phyloP scores from a whole-genome alignment of 1,284 basidiomycete species.

The Trichosporon sp. region DNA sequence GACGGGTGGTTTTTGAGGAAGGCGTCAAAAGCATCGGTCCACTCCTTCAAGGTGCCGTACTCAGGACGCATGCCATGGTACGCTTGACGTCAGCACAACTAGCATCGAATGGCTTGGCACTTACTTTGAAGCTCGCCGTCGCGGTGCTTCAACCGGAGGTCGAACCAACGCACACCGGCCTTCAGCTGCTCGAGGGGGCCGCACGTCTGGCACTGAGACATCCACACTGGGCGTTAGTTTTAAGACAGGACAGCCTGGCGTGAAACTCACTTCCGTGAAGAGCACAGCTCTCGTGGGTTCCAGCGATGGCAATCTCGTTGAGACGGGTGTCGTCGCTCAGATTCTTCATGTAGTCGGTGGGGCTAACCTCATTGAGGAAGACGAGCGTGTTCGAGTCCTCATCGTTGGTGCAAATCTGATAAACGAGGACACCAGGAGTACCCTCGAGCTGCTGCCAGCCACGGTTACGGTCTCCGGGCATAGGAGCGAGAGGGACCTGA shows the following conservation, averaged over 20 bases:
- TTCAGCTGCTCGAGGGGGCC: conserved; percentile 37
- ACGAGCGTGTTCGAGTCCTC: conserved; percentile 14
- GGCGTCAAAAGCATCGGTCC: conserved; percentile 54
- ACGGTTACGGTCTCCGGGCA: conserved; percentile 8
- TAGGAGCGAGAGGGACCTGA: conserved; percentile 4
- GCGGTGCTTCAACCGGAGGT: conserved; percentile 68
- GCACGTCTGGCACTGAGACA: conserved; percentile 46
- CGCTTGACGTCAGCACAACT: conserved; percentile 40
- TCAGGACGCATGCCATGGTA: conserved; percentile 74
- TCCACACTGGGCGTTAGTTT: conserved; percentile 23
- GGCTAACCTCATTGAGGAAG: conserved; percentile 17
- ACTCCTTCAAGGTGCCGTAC: conserved; percentile 56
- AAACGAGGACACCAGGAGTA: conserved; percentile 2
- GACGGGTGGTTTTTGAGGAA: conserved; percentile 61
- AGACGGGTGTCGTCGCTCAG: conserved; percentile 62
- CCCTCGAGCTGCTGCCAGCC: conserved; percentile 11
- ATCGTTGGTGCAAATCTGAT: conserved; percentile 5
- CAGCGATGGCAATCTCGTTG: conserved; percentile 67
- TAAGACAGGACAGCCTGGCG: not conserved
- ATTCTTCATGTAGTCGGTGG: conserved; percentile 26
- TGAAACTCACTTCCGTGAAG: conserved; percentile 31
- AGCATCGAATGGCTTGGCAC: conserved; percentile 5
- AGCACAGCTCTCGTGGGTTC: conserved; percentile 50
- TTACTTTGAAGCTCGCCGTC: conserved; percentile 50
- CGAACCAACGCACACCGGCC: conserved; percentile 65